Evolutionary conservation across 1,284 basidiomycete genomes (phyloP), one percentile per base, ranked within the genome.

Genomic region (Pseudozyma sp.): DNA sequence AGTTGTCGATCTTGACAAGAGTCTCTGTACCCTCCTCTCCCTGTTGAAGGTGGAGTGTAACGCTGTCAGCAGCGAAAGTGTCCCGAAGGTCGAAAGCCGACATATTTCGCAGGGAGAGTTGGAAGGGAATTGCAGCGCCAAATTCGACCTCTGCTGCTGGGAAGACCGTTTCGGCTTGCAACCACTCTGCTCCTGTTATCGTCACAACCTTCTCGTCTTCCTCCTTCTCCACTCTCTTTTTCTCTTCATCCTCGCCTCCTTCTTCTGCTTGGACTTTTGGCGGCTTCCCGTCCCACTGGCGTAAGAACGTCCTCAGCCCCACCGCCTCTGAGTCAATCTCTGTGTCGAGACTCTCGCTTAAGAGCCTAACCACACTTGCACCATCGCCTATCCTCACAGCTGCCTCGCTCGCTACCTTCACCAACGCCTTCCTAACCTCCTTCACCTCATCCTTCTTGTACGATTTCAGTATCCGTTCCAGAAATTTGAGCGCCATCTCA

Each of bases 401-500:
- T 21, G 68, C 77, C 5, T 54, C 48, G 0, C 69, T 40, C n/a
- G 79, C 66, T 12, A 56, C 40, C n/a, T 59, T 40, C 5, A 78
- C 52, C 52, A 77, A 44, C 7, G 36, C 59, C 0, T 34, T 40
- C 19, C 62, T 59, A 10, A 70, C 58, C 9, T 48, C 50, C 10
- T 50, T 12, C 53, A 65, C 70, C 16, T 59, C 51, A 4, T 80
- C 79, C 31, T 48, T 59, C 14, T 25, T 43, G 59, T 82, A 83
- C 51, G 56, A 68, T 51, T 60, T 66, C 43, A 79, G 25, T 13
- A 80, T 73, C 36, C 82, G 69, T 39, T 79, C 75, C 16, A 83
- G 43, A 50, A 81, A 83, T n/a, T 75, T 70, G 16, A 81, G 55
- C 45, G 82, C 77, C 60, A 74, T 66, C 35, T 67, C 48, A 34